Percentiles rank a stretch among this genome's conserved stretches.
These are phyloP conservation scores for Ophiostoma sp. DNA, from an alignment of 2,329 filamentous ascomycete species.

Conservation along the genomic window DNA sequence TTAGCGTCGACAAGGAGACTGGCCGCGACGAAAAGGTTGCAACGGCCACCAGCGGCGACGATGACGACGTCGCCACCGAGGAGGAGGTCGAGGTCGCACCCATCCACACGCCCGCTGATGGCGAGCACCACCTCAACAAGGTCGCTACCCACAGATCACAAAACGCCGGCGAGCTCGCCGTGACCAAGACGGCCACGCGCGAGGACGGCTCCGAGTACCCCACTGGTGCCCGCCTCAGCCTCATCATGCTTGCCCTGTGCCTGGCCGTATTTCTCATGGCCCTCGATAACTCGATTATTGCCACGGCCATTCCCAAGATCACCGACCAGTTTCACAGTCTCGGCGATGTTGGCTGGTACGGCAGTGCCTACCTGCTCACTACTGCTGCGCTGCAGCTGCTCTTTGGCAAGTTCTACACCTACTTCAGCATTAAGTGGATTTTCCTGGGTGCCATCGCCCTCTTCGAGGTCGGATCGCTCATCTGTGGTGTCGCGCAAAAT, in stretches of 20 bases:
- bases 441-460: constrained; percentile 33
- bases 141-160: constrained; percentile 22
- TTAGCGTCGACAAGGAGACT: constrained; percentile 17
- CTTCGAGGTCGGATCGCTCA: constrained; percentile 36
- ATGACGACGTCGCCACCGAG: constrained; percentile 9
- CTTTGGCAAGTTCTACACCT: constrained; percentile 37
- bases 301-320: constrained; percentile 36
- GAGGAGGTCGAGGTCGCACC: constrained; percentile 15
- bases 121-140: constrained; percentile 11
- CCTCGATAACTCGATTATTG: constrained; percentile 35
- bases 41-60: background rate
- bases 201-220: constrained; percentile 35
- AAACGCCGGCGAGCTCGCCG: constrained; percentile 14
- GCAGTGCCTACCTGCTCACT: constrained; percentile 37
- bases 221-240: constrained; percentile 33
- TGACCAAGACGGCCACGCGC: constrained; percentile 28
- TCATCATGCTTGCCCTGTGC: constrained; percentile 42
- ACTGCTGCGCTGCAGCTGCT: constrained; percentile 33
- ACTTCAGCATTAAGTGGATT: constrained; percentile 35
- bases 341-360: constrained; percentile 42
- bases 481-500: constrained; percentile 31
- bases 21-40: background rate
- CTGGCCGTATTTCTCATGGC: constrained; percentile 43
- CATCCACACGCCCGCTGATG: constrained; percentile 15
- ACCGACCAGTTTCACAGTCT: constrained; percentile 36